Conservation (phyloP, 768 basidiomycete species). For the Mycena belliarum region DNA sequence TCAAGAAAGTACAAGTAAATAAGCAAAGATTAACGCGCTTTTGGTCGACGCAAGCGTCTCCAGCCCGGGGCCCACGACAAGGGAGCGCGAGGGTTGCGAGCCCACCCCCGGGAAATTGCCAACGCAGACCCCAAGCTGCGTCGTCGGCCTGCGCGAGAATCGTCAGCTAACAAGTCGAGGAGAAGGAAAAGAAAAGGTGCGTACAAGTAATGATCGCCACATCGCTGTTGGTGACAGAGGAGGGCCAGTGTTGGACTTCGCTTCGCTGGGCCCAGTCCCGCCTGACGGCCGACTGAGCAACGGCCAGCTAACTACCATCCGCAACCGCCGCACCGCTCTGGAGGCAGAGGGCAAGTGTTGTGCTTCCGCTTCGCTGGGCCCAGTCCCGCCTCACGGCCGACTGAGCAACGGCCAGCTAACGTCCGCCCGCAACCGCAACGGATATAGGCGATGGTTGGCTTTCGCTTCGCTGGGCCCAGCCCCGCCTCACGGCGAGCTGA, state of each 20-base stretch:
- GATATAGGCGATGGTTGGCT: too few species aligned
- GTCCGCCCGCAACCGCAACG: too few species aligned
- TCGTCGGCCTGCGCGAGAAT: neutral
- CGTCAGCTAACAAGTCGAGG: neutral
- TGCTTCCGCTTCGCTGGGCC: neutral
- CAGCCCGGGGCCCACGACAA: conserved; percentile 3
- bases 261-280: neutral
- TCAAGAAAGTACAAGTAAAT: neutral
- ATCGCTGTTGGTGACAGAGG: neutral
- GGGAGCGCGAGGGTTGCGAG: conserved; percentile 9
- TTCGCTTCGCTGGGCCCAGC: too few species aligned
- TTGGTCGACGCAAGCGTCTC: conserved; percentile 4
- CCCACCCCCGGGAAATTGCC: neutral
- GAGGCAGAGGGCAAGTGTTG: neutral
- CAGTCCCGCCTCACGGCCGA: neutral
- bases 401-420: too few species aligned
- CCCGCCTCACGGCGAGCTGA: neutral
- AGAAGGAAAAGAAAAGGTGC: neutral
- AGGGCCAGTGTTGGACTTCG: conserved; percentile 2
- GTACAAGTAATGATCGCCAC: neutral
- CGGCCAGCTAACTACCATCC: too few species aligned
- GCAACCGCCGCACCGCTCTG: neutral
- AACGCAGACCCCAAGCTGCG: neutral
- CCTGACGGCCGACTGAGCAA: neutral
- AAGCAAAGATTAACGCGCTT: conserved; percentile 13